Conservation (phyloP, 2,329 filamentous ascomycete species). For the Clarireedia paspali region DNA sequence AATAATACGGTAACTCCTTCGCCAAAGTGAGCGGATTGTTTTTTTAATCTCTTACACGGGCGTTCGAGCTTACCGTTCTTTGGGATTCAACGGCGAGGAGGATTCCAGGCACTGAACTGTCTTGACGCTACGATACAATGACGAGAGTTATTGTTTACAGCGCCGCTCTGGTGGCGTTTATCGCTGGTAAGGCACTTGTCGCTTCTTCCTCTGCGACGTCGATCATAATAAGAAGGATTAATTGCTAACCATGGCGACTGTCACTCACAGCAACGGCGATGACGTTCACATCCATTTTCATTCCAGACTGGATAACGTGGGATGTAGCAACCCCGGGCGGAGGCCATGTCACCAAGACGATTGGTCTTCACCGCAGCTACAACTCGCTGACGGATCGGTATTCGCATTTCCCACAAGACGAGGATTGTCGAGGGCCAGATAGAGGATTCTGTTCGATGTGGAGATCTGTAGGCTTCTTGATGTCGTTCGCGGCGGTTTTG, state of each 20-base stretch:
- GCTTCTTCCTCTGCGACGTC: conserved; percentile 29
- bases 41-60: neutral
- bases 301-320: conserved; percentile 66
- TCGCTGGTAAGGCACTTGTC: conserved; percentile 37
- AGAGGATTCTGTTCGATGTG: conserved; percentile 86
- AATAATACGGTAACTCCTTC: neutral
- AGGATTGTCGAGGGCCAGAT: conserved; percentile 50
- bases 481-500: conserved; percentile 75
- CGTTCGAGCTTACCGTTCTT: conserved; percentile 7
- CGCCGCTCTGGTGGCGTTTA: conserved; percentile 34
- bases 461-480: conserved; percentile 73
- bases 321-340: conserved; percentile 41
- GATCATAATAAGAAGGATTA: neutral
- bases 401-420: conserved; percentile 56
- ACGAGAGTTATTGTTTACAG: conserved; percentile 37
- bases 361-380: conserved; percentile 77
- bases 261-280: conserved; percentile 62
- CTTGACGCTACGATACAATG: conserved; percentile 26
- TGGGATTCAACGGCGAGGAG: conserved; percentile 8
- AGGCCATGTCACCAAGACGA: conserved; percentile 52
- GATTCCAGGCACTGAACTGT: neutral
- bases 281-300: conserved; percentile 60
- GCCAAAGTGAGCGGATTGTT: neutral
- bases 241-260: conserved; percentile 2
- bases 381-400: conserved; percentile 53